Conservation (phyloP, 2,329 filamentous ascomycete genomes). For the Ophiostoma montium region DNA sequence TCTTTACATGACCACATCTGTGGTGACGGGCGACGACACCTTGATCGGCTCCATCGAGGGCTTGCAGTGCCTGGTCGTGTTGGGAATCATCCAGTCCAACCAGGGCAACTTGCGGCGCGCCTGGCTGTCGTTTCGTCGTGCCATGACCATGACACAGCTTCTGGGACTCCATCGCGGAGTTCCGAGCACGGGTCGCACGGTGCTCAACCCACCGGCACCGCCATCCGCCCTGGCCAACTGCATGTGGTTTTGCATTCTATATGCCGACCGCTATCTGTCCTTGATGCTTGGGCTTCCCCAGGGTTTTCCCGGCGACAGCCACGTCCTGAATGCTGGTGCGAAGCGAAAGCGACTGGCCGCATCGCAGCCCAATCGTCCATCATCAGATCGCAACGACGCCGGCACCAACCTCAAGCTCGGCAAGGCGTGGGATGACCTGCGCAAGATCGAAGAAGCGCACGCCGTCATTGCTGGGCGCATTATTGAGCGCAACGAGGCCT, state of each 20-base stretch:
- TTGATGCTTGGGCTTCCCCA: slow-evolving; percentile 34
- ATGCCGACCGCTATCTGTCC: slow-evolving; percentile 32
- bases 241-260: slow-evolving; percentile 33
- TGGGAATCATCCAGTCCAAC: slow-evolving; percentile 31
- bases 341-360: not conserved
- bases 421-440: slow-evolving; percentile 12
- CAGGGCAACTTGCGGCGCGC: slow-evolving; percentile 30
- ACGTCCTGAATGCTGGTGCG: not conserved
- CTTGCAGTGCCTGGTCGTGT: slow-evolving; percentile 34
- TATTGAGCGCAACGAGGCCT: slow-evolving; percentile 22
- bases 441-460: slow-evolving; percentile 22
- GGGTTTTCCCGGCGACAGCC: slow-evolving; percentile 14
- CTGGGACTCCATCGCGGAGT: slow-evolving; percentile 7
- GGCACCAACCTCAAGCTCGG: not conserved
- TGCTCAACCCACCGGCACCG: slow-evolving; percentile 15
- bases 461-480: slow-evolving; percentile 23
- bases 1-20: slow-evolving; percentile 9
- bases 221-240: slow-evolving; percentile 20
- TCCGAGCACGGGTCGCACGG: not conserved
- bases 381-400: not conserved
- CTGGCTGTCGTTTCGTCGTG: slow-evolving; percentile 31
- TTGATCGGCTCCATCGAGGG: slow-evolving; percentile 33
- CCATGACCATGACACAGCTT: slow-evolving; percentile 21
- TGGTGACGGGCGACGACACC: slow-evolving; percentile 32
- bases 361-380: not conserved